Conservation (phyloP, 148 eudicot species). For the Simmondsia chinensis region DNA sequence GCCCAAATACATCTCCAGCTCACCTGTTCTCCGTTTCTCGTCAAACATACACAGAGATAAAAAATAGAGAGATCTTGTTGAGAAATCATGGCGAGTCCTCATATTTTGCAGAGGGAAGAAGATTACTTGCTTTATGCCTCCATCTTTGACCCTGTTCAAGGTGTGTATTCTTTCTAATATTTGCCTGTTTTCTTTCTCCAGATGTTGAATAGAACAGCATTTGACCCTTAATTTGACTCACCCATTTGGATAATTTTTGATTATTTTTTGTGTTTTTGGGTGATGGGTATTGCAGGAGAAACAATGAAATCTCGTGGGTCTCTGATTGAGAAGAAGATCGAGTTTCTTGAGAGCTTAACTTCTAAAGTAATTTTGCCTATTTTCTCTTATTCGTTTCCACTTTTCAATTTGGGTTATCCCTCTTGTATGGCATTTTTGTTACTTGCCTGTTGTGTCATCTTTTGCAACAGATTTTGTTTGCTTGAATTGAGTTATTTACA, state of each 20-base stretch:
- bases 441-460: background rate
- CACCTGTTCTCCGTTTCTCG: too few species aligned
- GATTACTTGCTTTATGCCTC: constrained; percentile 44
- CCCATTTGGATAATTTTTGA: background rate
- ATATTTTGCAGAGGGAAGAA: constrained; percentile 36
- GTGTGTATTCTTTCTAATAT: constrained; percentile 12
- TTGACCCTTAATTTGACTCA: background rate
- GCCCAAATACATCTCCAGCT: too few species aligned
- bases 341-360: constrained; percentile 64
- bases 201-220: background rate
- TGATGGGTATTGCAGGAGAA: constrained; percentile 33
- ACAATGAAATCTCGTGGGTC: constrained; percentile 47
- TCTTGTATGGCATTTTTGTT: background rate
- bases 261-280: background rate
- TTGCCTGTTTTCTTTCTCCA: background rate
- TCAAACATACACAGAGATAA: too few species aligned
- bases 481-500: too few species aligned
- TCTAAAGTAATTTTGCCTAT: constrained; percentile 45
- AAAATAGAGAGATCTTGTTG: too few species aligned
- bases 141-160: constrained; percentile 46
- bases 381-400: background rate
- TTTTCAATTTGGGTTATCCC: background rate
- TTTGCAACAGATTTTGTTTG: too few species aligned
- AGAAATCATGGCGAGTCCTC: constrained; percentile 44
- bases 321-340: constrained; percentile 79